These are phyloP conservation scores for Vigna angularis DNA, from an alignment of 306 rosid genomes.

Conservation along the genomic window DNA sequence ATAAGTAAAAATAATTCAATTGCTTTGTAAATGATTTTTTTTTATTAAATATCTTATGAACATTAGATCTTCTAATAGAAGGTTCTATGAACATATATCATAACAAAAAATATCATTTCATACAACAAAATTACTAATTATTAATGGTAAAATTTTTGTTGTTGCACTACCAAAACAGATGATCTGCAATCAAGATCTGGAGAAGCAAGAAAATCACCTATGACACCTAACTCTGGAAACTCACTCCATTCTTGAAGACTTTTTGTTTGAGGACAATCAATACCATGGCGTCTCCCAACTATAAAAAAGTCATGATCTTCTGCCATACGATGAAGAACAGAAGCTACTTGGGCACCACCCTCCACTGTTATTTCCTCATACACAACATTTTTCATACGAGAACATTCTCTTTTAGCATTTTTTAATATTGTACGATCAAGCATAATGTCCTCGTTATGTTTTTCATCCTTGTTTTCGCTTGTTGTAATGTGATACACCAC, in stretches of 20 bases:
- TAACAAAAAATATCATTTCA: too few relatives aligned
- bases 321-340: constrained; percentile 41
- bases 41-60: too few relatives aligned
- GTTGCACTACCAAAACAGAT: constrained; percentile 62
- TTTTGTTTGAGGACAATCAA: constrained; percentile 44
- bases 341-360: constrained; percentile 40
- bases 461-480: neutral
- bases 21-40: too few relatives aligned
- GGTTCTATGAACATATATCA: too few relatives aligned
- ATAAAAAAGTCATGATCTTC: constrained; percentile 53
- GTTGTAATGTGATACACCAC: constrained; percentile 49
- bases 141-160: constrained; percentile 13
- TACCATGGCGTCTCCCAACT: constrained; percentile 60
- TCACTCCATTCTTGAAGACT: constrained; percentile 70
- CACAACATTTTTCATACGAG: neutral
- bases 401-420: constrained; percentile 7
- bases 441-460: neutral
- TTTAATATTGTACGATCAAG: constrained; percentile 45
- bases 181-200: constrained; percentile 46
- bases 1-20: too few relatives aligned
- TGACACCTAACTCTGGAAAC: constrained; percentile 60
- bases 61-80: too few relatives aligned
- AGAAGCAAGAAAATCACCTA: constrained; percentile 75
- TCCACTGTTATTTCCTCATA: constrained; percentile 25
- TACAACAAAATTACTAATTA: too few relatives aligned